Conservation (phyloP, 2,329 filamentous ascomycete species). For the Lasiodiplodia sp. region DNA sequence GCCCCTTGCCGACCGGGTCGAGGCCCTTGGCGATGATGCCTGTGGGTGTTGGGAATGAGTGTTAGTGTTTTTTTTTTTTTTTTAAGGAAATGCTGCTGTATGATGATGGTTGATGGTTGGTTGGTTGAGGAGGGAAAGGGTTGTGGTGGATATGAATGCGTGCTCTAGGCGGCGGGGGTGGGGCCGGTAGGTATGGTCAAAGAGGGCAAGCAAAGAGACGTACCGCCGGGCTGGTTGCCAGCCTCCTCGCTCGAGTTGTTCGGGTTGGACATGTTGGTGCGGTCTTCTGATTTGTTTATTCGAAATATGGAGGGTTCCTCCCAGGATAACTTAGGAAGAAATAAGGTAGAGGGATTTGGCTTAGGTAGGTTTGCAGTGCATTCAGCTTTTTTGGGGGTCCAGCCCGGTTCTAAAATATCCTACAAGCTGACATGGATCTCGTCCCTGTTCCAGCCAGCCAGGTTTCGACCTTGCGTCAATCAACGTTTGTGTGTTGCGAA, state of each 20-base stretch:
- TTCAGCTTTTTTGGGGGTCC: background rate
- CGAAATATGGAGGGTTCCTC: background rate
- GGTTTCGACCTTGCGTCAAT: slow-evolving; percentile 3
- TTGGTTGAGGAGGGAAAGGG: background rate
- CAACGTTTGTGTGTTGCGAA: background rate
- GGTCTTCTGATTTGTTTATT: background rate
- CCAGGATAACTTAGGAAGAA: background rate
- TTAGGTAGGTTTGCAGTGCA: background rate
- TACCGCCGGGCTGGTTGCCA: slow-evolving; percentile 28
- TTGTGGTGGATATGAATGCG: background rate
- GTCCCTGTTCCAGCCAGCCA: background rate
- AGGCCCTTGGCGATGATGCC: slow-evolving; percentile 33
- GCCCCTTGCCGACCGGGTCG: slow-evolving; percentile 43
- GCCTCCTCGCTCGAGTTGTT: slow-evolving; percentile 25
- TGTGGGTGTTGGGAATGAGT: too few species aligned
- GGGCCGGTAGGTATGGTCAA: background rate
- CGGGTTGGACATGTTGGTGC: background rate
- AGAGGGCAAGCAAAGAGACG: background rate
- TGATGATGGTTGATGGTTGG: background rate
- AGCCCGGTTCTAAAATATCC: slow-evolving; percentile 1
- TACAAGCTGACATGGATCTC: slow-evolving; percentile 10
- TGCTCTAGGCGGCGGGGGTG: background rate
- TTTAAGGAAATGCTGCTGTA: too few species aligned
- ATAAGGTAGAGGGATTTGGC: background rate
- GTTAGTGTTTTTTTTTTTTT: too few species aligned